Base-by-base conservation (phyloP, 2,329 filamentous ascomycete species). In the Neospermospora avenae region DNA sequence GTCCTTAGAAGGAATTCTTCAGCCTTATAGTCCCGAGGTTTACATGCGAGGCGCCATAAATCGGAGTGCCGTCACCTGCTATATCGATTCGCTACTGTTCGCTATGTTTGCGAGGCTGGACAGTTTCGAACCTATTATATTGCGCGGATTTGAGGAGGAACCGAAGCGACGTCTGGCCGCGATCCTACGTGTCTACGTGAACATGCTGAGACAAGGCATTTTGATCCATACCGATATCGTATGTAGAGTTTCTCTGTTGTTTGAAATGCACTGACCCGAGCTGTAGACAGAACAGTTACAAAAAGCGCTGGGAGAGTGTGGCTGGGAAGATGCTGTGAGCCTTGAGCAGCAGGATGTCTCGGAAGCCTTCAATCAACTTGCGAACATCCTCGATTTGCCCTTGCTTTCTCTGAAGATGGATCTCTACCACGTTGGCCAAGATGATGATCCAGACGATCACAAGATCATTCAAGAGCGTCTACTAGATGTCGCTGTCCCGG, bases 331-430 rank as follows among this genome's bases (percentile, higher is more conserved):
- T 60, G 93, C 93, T 49, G 82, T 83, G 22, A 76, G 83, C 59
- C 72, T 90, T n/a, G 83, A 87, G 67, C 95, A 98, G 71, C 95
- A 99, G 75, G 95, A 99, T 74, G 91, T 91, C 0, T 97, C 95
- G 0, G 95, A 99, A 75, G 93, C 93, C 0, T 98, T 98, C 72
- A 90, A 88, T 0, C 97, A 97, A 73, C 92, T 99, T 65, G 96
- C 93, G 0, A 93, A 92, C 66, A 91, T 88, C 22, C 81, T 99
- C 20, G 88, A 96, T 68, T 76, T 98, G 16, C 95, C 95, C 6
- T 80, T 98, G 1, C 81, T 98, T 25, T 93, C 93, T 0, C 76
- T 98, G 39, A 96, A 96, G 72, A 93, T 97, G 78, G 93, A 98
- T 71, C 86, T 98, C 14, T 97, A 93, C 68, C 95, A 97, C 70